Base-by-base conservation (phyloP, 768 basidiomycete species). In the Boletellus ananas region DNA sequence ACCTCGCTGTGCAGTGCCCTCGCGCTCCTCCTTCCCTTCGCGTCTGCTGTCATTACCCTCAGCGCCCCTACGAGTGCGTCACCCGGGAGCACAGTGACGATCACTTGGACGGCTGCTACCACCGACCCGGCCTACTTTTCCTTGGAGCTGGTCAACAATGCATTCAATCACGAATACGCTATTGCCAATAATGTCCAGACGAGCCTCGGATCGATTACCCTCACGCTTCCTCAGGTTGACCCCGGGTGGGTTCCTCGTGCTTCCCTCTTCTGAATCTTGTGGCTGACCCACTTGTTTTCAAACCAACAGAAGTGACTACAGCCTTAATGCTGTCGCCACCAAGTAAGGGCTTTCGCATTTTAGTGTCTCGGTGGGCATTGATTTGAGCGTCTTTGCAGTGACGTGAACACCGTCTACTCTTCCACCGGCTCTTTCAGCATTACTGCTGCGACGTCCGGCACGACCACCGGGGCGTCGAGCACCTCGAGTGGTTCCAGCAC, bases 121-220 rank as follows among this genome's bases (percentile, higher is more conserved):
- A 53, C 58, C 9, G 84, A 87, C 56, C 71, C 79, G 0, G 3
- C 44, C 0, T 45, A 50, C 4, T 80, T 76, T 59, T 69, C 76
- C n/a, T 31, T 85, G 16, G 72, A 79, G 63, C 65, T 86, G 47
- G 45, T 56, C 23, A 25, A 25, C 23, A 25, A 25, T 25, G 43
- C 81, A 83, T 65, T 16, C 57, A 0, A 20, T 23, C 1, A 86
- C 85, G 75, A 71, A 0, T 79, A 74, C 41, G 83, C 77, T 40
- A 73, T 87, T 48, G 76, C 74, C 11, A 83, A 77, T 72, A 80
- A 79, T 51, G 70, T 86, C 1, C 79, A 1, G 35, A 67, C 2
- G 13, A 45, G 23, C 7, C 23, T 25, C 4, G 70, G 71, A 0
- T 33, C 56, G 1, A 1, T 77, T 2, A 71, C 70, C 1, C 12